A percentile compares a stretch with the other conserved stretches of the same genome.
Evolutionary conservation across 1,284 basidiomycete genomes (phyloP).

Genomic region (Trichosporon asahii): DNA sequence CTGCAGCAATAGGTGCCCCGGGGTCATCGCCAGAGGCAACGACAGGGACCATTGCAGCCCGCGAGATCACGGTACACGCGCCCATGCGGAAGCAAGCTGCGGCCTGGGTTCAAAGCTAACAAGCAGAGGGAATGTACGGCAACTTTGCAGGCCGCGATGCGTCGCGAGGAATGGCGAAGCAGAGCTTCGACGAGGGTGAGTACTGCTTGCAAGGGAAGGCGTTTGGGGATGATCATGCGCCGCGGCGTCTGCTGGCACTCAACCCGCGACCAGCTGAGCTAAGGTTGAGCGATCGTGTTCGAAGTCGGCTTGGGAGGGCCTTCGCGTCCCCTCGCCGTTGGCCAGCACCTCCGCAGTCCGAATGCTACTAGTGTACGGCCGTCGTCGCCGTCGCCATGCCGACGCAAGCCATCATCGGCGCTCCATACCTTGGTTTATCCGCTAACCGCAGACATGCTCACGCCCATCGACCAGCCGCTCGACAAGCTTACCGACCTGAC

Average conservation of each 20-base stretch:
- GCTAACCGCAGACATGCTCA: conserved; percentile 72
- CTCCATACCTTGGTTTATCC: not conserved
- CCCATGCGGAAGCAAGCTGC: not conserved
- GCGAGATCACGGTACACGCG: too few relatives aligned
- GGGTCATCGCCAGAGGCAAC: too few relatives aligned
- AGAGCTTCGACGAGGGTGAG: conserved; percentile 84
- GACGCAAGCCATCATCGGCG: not conserved
- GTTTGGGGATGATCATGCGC: not conserved
- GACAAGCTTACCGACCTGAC: conserved; percentile 77
- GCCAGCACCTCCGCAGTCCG: not conserved
- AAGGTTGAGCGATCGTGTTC: too few relatives aligned
- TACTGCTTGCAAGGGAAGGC: conserved; percentile 14
- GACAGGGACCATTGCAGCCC: too few relatives aligned
- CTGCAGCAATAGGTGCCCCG: too few relatives aligned
- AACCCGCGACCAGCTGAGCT: too few relatives aligned
- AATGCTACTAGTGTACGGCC: not conserved
- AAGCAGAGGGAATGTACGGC: conserved; percentile 83
- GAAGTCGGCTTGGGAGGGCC: not conserved
- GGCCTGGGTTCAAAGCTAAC: not conserved
- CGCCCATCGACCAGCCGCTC: conserved; percentile 75
- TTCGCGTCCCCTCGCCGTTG: not conserved
- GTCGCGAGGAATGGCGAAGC: conserved; percentile 92
- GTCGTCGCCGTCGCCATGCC: not conserved
- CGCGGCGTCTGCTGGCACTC: too few relatives aligned
- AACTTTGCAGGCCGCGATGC: conserved; percentile 95